Evolutionary conservation across 139 green algal genomes (phyloP).

Genomic region (Haematococcus sp.): DNA sequence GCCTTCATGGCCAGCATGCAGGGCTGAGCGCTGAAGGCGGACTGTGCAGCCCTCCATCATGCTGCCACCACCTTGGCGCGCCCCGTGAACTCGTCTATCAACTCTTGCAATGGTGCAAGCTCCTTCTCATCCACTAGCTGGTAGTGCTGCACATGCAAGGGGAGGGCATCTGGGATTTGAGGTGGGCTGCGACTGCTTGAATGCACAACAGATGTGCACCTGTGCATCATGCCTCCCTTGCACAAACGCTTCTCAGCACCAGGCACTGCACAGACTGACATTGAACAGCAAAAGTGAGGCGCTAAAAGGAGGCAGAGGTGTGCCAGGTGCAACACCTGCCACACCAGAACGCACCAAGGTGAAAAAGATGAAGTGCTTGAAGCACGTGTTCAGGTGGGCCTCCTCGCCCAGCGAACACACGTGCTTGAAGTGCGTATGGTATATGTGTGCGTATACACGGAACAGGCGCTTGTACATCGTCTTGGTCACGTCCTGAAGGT

Average conservation of each 20-base stretch:
- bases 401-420: conserved; percentile 70
- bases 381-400: conserved; percentile 98
- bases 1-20: too few species aligned
- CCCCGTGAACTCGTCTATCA: conserved; percentile 83
- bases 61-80: neutral
- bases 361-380: conserved; percentile 99
- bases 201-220: too few species aligned
- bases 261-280: too few species aligned
- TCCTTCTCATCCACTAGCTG: conserved; percentile 91
- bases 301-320: too few species aligned
- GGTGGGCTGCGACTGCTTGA: too few species aligned
- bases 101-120: conserved; percentile 88
- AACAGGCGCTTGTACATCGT: conserved; percentile 98
- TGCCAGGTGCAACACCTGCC: neutral
- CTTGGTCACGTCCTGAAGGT: conserved; percentile 62
- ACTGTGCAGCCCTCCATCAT: too few species aligned
- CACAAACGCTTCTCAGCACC: too few species aligned
- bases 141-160: conserved; percentile 60
- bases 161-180: too few species aligned
- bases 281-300: too few species aligned
- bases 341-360: conserved; percentile 59
- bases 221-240: too few species aligned
- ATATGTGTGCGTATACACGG: conserved; percentile 98
- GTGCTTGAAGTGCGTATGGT: conserved; percentile 95
- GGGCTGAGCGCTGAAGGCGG: too few species aligned